Evolutionary conservation across 257 asterid species (phyloP), one percentile per base, ranked within the genome.

Genomic region (Paraleonurus japonicus): DNA sequence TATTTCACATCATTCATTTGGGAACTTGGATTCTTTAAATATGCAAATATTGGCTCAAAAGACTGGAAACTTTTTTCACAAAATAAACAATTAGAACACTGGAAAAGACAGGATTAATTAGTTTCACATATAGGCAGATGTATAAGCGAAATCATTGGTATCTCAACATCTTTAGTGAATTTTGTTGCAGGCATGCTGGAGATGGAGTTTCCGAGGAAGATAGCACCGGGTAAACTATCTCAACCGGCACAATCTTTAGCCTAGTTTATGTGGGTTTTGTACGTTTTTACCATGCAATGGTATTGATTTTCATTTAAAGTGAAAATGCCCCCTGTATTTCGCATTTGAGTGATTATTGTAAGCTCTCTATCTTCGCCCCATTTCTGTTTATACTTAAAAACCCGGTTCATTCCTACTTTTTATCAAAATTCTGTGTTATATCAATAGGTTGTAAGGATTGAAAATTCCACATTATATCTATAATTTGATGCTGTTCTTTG

Each of bases 111-210:
- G n/a, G n/a, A n/a, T n/a, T n/a, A n/a, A n/a, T n/a, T n/a, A n/a
- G n/a, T n/a, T n/a, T n/a, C n/a, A n/a, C n/a, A n/a, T n/a, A n/a
- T n/a, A n/a, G n/a, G n/a, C n/a, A n/a, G n/a, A n/a, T n/a, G n/a
- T n/a, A n/a, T n/a, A n/a, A n/a, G n/a, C n/a, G n/a, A n/a, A n/a
- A n/a, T n/a, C n/a, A n/a, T n/a, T n/a, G n/a, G n/a, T n/a, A n/a
- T n/a, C n/a, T n/a, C n/a, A n/a, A n/a, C n/a, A n/a, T n/a, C n/a
- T n/a, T n/a, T n/a, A n/a, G n/a, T n/a, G n/a, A n/a, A n/a, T n/a
- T n/a, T n/a, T n/a, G n/a, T n/a, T n/a, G n/a, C n/a, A 78, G 85
- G 80, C 85, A 65, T 28, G 80, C 71, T 13, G 78, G 78, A 50
- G 82, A 78, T 66, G 85, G 70, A 61, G 67, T 33, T 32, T 81